These are phyloP conservation scores for Cryphonectria nitschkei DNA, from an alignment of 2,329 filamentous ascomycete genomes.

Conservation along the genomic window DNA sequence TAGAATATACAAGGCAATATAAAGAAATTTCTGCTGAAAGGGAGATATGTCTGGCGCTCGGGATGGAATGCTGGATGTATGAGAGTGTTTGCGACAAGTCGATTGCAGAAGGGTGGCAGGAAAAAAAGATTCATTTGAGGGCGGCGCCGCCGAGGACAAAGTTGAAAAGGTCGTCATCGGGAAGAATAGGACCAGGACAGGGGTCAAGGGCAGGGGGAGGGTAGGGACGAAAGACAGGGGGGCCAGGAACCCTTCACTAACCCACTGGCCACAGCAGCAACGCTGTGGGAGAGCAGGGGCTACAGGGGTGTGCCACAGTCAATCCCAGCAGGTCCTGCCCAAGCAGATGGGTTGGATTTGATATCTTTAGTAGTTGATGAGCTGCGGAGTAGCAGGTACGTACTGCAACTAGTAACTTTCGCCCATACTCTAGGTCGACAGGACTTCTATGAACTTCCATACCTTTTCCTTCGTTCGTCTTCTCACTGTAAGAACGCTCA, in stretches of 20 bases:
- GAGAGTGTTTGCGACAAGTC: background rate
- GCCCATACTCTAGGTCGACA: background rate
- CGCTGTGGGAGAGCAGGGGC: background rate
- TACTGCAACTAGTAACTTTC: background rate
- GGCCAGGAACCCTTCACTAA: background rate
- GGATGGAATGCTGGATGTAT: background rate
- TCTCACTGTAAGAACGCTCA: background rate
- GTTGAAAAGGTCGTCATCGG: background rate
- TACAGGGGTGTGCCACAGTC: background rate
- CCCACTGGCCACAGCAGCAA: background rate
- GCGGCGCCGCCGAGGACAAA: background rate
- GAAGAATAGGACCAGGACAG: background rate
- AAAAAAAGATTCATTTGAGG: background rate
- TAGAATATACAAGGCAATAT: background rate
- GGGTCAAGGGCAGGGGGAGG: background rate
- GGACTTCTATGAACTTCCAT: background rate
- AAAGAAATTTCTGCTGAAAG: background rate
- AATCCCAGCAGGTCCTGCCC: background rate
- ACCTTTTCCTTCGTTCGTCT: background rate
- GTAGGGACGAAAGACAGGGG: background rate
- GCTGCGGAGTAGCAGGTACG: background rate
- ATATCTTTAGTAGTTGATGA: background rate
- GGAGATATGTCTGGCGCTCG: background rate
- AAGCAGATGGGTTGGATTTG: slow-evolving; percentile 3
- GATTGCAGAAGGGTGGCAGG: slow-evolving; percentile 9